Percentiles rank a stretch among this genome's conserved stretches.
Evolutionary conservation across 140 eudicot genomes (phyloP).

Genomic region (Flaveria floridana): DNA sequence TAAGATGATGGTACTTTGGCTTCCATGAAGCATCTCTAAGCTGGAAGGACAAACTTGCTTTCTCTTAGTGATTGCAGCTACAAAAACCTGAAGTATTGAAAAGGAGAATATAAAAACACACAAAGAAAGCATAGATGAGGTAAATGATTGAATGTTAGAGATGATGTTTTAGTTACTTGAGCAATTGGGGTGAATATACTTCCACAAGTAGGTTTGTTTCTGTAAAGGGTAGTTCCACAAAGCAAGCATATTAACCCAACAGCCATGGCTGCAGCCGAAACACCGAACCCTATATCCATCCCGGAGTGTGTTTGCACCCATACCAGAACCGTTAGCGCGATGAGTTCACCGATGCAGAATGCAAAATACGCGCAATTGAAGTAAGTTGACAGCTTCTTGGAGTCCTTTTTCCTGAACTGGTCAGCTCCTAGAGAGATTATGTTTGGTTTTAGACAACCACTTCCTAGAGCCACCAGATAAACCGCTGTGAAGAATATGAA

Average conservation of each 20-base stretch:
- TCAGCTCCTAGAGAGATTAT: conserved; percentile 84
- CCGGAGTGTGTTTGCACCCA: conserved; percentile 89
- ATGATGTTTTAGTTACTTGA: conserved; percentile 42
- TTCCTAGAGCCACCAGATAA: conserved; percentile 76
- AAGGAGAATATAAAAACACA: background rate
- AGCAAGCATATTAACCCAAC: conserved; percentile 62
- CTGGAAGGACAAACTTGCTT: conserved; percentile 75
- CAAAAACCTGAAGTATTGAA: conserved; percentile 48
- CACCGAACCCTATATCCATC: conserved; percentile 79
- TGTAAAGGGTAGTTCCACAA: conserved; percentile 55
- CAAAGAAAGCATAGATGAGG: background rate
- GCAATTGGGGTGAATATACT: conserved; percentile 85
- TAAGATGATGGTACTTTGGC: conserved; percentile 33
- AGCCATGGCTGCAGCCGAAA: conserved; percentile 82
- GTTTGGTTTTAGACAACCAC: conserved; percentile 86
- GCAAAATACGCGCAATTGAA: conserved; percentile 87
- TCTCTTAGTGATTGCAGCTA: conserved; percentile 80
- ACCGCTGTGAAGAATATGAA: conserved; percentile 65
- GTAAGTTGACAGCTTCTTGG: conserved; percentile 67
- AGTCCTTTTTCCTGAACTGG: conserved; percentile 54
- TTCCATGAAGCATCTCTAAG: conserved; percentile 58
- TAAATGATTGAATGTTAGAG: background rate
- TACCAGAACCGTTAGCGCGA: conserved; percentile 75
- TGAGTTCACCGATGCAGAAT: conserved; percentile 72
- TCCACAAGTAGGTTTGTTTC: conserved; percentile 66